phyloP scores from a whole-genome alignment of 2,329 filamentous ascomycete genomes.

The Colletotrichum cereale region DNA sequence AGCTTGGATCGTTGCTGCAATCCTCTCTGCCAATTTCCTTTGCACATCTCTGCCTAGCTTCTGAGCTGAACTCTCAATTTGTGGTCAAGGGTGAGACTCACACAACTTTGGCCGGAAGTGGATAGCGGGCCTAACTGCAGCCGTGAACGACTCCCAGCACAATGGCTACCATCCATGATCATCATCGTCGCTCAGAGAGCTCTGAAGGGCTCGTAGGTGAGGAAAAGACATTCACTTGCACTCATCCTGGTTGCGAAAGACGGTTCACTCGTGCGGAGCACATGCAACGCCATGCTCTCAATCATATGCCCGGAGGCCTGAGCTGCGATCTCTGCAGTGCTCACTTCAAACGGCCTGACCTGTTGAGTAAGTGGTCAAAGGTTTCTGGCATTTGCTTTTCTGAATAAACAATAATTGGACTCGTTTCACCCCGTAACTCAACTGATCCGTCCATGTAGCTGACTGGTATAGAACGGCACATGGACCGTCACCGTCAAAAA shows the following conservation, averaged over 20 bases:
- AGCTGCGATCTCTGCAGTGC: slow-evolving; percentile 71
- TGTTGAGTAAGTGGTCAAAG: slow-evolving; percentile 49
- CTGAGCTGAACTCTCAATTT: background rate
- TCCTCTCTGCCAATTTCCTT: background rate
- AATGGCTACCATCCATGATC: background rate
- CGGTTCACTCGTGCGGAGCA: slow-evolving; percentile 70
- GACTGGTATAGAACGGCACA: slow-evolving; percentile 64
- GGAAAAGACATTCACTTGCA: slow-evolving; percentile 49
- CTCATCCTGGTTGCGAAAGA: slow-evolving; percentile 61
- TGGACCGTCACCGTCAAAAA: slow-evolving; percentile 65
- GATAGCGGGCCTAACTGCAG: slow-evolving; percentile 1
- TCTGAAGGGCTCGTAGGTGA: slow-evolving; percentile 20
- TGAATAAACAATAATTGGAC: background rate
- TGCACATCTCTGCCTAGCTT: background rate
- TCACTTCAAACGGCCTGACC: slow-evolving; percentile 71
- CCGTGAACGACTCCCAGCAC: slow-evolving; percentile 5
- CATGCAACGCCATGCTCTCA: slow-evolving; percentile 68
- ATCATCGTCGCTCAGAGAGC: slow-evolving; percentile 28
- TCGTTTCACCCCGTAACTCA: background rate
- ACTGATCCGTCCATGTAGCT: background rate
- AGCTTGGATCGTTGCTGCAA: background rate
- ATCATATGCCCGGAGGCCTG: slow-evolving; percentile 65
- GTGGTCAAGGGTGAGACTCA: background rate
- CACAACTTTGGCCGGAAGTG: slow-evolving; percentile 9
- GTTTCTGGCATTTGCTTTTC: background rate